A percentile compares a stretch with the other conserved stretches of the same genome.
Conservation (phyloP, 306 rosid species). For the Dryas octopetala region DNA sequence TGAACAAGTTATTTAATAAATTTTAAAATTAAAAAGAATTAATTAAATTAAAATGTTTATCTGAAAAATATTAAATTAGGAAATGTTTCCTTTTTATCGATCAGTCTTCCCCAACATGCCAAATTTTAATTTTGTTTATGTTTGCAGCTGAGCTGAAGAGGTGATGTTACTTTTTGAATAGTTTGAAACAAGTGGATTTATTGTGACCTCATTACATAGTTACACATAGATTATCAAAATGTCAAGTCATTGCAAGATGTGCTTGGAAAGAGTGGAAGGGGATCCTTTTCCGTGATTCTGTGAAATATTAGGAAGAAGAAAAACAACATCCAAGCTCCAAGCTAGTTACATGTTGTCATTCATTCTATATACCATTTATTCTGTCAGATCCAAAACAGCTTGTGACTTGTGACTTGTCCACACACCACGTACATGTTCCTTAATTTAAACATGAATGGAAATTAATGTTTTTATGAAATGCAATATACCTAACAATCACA, state of each 20-base stretch:
- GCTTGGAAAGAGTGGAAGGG: slow-evolving; percentile 1
- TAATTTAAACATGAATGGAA: too few relatives aligned
- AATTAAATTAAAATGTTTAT: too few relatives aligned
- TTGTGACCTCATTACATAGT: not conserved
- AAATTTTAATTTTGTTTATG: not conserved
- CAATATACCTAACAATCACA: too few relatives aligned
- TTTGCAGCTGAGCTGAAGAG: slow-evolving; percentile 38
- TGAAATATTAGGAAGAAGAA: not conserved
- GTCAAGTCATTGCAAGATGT: not conserved
- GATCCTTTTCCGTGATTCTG: not conserved
- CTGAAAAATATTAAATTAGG: too few relatives aligned
- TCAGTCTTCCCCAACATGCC: not conserved
- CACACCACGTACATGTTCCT: too few relatives aligned
- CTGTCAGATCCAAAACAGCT: not conserved
- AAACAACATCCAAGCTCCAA: not conserved
- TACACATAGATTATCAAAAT: not conserved
- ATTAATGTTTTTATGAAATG: too few relatives aligned
- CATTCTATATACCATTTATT: not conserved
- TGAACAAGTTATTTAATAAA: too few relatives aligned
- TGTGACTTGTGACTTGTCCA: too few relatives aligned
- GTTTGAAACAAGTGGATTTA: slow-evolving; percentile 2
- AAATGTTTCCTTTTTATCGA: too few relatives aligned
- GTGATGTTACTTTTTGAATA: not conserved
- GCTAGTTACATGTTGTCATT: not conserved
- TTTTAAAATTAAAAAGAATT: too few relatives aligned